These are phyloP conservation scores for Aspergillus hancockii DNA, from an alignment of 495 filamentous ascomycete genomes.

Conservation along the genomic window DNA sequence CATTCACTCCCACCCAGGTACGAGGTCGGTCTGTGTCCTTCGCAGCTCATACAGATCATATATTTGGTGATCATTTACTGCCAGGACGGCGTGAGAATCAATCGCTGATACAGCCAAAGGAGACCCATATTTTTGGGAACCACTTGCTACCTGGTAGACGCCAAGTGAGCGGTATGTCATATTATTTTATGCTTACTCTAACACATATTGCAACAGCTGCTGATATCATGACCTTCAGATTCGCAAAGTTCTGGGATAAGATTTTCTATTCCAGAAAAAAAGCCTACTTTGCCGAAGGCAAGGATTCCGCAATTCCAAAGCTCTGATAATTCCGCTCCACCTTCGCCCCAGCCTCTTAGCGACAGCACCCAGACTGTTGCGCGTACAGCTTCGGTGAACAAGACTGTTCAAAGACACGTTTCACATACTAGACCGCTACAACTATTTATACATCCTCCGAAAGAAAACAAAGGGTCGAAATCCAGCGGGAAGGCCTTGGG, in stretches of 20 bases:
- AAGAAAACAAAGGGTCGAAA: background rate
- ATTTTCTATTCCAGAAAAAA: background rate
- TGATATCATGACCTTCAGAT: background rate
- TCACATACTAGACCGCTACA: constrained; percentile 5
- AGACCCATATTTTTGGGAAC: constrained; percentile 15
- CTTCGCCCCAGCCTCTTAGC: background rate
- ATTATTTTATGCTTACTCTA: background rate
- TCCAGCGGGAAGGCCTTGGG: background rate
- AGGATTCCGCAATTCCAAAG: background rate
- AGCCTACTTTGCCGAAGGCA: background rate
- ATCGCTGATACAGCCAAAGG: no score
- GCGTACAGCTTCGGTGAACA: background rate
- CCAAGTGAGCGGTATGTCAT: constrained; percentile 3
- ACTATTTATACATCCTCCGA: constrained; percentile 21
- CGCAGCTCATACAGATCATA: background rate
- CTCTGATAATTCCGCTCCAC: background rate
- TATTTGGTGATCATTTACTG: constrained; percentile 23
- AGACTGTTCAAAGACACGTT: background rate
- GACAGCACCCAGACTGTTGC: background rate
- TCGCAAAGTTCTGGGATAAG: background rate
- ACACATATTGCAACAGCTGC: background rate
- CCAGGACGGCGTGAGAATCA: constrained; percentile 16
- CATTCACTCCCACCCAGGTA: constrained; percentile 3
- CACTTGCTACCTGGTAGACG: constrained; percentile 25
- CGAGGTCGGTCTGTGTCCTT: background rate